Conservation (phyloP, 2,329 filamentous ascomycete species). For the Fusarium chaquense region DNA sequence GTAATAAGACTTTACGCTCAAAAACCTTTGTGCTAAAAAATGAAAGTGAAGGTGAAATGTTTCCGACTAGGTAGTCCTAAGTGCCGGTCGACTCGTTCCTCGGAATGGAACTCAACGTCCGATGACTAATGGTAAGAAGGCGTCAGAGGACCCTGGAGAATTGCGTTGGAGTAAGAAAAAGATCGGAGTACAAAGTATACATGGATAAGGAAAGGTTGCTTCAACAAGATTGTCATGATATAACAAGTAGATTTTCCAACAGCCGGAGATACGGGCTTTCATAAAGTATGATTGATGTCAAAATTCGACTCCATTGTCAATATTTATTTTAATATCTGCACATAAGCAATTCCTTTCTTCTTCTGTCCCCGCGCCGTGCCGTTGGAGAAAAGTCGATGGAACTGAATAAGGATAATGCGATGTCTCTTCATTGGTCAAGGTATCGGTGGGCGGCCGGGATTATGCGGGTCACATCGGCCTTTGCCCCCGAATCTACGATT, state of each 20-base stretch:
- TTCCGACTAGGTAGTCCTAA: neutral
- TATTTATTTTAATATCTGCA: neutral
- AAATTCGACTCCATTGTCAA: no score
- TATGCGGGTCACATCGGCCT: constrained; percentile 47
- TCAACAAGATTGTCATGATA: neutral
- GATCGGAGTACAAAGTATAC: neutral
- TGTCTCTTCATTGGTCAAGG: constrained; percentile 32
- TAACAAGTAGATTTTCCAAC: no score
- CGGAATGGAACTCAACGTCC: constrained; percentile 21
- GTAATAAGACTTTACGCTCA: constrained; percentile 42
- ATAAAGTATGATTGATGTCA: no score
- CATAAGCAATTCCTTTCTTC: neutral
- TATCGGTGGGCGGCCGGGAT: constrained; percentile 34
- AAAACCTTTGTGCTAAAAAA: neutral
- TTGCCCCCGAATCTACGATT: constrained; percentile 46
- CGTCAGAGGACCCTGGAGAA: constrained; percentile 10
- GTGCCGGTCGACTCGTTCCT: neutral
- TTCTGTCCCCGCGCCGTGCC: constrained; percentile 3
- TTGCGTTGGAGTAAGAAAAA: neutral
- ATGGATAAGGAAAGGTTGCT: fast-evolving
- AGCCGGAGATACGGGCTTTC: neutral
- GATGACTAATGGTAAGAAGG: constrained; percentile 34
- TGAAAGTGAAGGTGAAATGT: constrained; percentile 13
- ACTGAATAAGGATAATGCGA: constrained; percentile 37
- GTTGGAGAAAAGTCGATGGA: constrained; percentile 13